Evolutionary conservation across 805 yeast species (phyloP).

Genomic region (Starmerella powellii): DNA sequence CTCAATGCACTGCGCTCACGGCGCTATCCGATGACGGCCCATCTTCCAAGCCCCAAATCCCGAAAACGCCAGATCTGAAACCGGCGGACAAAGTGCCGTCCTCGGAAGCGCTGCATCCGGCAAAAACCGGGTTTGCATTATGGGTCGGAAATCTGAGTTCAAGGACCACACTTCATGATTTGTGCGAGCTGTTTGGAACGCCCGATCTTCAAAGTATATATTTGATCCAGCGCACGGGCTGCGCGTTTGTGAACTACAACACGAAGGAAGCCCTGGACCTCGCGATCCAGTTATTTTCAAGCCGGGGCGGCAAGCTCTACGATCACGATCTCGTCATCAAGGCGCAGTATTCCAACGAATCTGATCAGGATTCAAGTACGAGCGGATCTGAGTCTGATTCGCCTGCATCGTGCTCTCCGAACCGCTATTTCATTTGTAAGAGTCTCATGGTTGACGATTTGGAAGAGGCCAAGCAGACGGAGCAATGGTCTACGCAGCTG

Average conservation of each 20-base stretch:
- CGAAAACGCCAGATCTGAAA: too few species aligned
- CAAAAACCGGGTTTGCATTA: conserved; percentile 32
- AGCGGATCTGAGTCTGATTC: background rate
- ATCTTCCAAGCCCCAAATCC: too few species aligned
- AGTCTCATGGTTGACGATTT: conserved; percentile 32
- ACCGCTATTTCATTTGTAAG: conserved; percentile 33
- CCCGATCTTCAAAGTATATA: conserved; percentile 31
- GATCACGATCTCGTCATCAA: conserved; percentile 30
- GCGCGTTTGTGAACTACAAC: conserved; percentile 34
- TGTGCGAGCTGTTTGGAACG: conserved; percentile 31
- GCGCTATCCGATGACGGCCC: too few species aligned
- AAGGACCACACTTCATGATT: conserved; percentile 28
- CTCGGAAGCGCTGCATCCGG: conserved; percentile 37
- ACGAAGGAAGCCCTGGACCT: conserved; percentile 26
- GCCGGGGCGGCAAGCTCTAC: conserved; percentile 26
- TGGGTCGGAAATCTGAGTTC: conserved; percentile 38
- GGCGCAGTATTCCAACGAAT: conserved; percentile 12
- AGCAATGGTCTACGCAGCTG: conserved; percentile 33
- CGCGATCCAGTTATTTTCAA: conserved; percentile 24
- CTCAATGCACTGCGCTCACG: background rate
- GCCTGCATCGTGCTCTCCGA: conserved; percentile 11
- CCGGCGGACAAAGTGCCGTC: too few species aligned
- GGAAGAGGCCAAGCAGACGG: conserved; percentile 27
- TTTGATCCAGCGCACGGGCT: conserved; percentile 32
- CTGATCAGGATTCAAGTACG: background rate